Evolutionary conservation across 2,329 filamentous ascomycete species (phyloP).

Genomic region (Amphichorda felina): DNA sequence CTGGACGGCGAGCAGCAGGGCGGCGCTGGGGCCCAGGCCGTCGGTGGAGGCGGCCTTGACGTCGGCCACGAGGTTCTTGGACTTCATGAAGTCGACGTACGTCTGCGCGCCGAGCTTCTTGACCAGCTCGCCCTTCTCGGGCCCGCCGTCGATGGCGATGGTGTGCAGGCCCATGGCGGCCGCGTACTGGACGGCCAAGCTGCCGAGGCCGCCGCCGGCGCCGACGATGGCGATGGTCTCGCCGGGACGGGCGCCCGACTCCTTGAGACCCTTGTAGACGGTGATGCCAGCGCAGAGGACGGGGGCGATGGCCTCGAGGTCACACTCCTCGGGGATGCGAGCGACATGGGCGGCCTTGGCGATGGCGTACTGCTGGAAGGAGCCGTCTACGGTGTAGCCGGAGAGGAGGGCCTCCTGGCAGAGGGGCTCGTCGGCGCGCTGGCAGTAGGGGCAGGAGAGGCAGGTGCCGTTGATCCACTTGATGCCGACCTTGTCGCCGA

Average conservation of each 20-base stretch:
- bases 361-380: conserved; percentile 86
- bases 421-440: conserved; percentile 68
- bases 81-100: conserved; percentile 72
- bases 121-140: conserved; percentile 66
- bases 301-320: conserved; percentile 67
- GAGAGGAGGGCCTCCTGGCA: conserved; percentile 66
- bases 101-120: conserved; percentile 55
- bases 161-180: conserved; percentile 77
- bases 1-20: conserved; percentile 71
- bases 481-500: conserved; percentile 80
- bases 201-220: conserved; percentile 73
- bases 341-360: conserved; percentile 80
- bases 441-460: conserved; percentile 73
- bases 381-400: conserved; percentile 86
- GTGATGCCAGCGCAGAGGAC: conserved; percentile 79
- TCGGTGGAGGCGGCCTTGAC: conserved; percentile 73
- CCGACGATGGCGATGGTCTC: conserved; percentile 77
- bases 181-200: conserved; percentile 73
- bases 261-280: conserved; percentile 86
- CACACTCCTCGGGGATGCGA: conserved; percentile 64
- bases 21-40: conserved; percentile 76
- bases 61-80: conserved; percentile 69
- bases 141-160: conserved; percentile 74
- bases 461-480: conserved; percentile 92
- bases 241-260: conserved; percentile 62